These are phyloP conservation scores for Glebionis coronaria DNA, from an alignment of 129 eudicot species.

Conservation along the genomic window DNA sequence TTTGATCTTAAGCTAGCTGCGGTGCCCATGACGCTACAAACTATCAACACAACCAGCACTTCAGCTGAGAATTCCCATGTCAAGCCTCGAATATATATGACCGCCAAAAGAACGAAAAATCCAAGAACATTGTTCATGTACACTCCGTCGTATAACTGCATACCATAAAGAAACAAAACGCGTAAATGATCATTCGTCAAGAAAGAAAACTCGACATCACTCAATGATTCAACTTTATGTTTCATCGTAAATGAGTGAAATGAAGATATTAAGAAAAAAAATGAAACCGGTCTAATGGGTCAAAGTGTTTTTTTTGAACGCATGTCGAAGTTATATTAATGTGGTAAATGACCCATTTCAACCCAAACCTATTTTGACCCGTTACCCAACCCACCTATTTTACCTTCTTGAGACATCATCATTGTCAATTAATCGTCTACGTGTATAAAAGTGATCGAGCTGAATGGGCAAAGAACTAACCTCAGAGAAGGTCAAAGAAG, in stretches of 20 bases:
- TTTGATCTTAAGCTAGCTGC: constrained; percentile 55
- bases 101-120: constrained; percentile 61
- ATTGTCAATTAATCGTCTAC: not conserved
- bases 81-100: constrained; percentile 56
- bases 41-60: constrained; percentile 53
- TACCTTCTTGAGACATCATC: not conserved
- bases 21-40: constrained; percentile 44
- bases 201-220: not conserved
- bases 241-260: too few species aligned
- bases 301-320: too few species aligned
- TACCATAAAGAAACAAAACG: not conserved
- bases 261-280: too few species aligned
- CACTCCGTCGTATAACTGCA: constrained; percentile 77
- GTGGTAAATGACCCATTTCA: too few species aligned
- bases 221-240: too few species aligned
- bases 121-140: constrained; percentile 85
- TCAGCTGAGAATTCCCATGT: constrained; percentile 69
- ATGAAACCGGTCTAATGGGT: too few species aligned
- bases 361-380: not conserved
- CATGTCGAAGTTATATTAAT: too few species aligned
- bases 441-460: not conserved
- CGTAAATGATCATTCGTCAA: not conserved
- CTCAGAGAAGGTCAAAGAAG: constrained; percentile 80
- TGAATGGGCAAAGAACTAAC: constrained; percentile 33
- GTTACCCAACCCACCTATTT: not conserved